Base-by-base conservation (phyloP, 1,139 yeast genomes). In the Barnettozyma hawaiiensis region DNA sequence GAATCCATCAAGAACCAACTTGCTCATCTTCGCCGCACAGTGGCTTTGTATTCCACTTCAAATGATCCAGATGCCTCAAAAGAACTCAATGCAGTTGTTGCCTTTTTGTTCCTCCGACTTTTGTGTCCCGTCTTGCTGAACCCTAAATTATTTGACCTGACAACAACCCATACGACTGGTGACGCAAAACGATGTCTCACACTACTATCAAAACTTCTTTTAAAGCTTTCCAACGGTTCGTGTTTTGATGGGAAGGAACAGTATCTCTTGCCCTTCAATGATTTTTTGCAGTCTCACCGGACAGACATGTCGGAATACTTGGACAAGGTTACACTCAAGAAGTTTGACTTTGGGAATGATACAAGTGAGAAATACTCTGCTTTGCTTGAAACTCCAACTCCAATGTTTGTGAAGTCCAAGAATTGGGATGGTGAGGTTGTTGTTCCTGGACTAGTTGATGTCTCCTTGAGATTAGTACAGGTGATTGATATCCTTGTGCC, bases 121-220 rank as follows among this genome's bases (percentile, higher is more conserved):
- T 79, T 87, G 53, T 90, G 96, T 57, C 97, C 97, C 0, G 96
- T 96, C 0, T 76, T 92, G 34, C 66, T 92, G 55, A 89, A 87
- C 55, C 97, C 97, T 0, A 87, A 87, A 55, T 63, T 87, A 37
- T 89, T 87, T 59, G 80, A 81, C 49, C 68, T 92, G 40, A 76
- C 87, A 1, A 74, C 76, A 45, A 71, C 75, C 38, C 92, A 85
- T 55, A 87, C 87, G 46, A 71, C 79, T 10, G 86, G 89, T 1
- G 69, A 70, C 16, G 71, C 81, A 1, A 92, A 87, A 54, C 70
- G 95, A 45, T 83, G 96, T 0, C 64, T 90, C 42, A 86, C 96
- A 0, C 64, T 89, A 35, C 68, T 89, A 14, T 87, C 97, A n/a
- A 92, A 92, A 58, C 72, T 86, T 19, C 61, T 90, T 35, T 75